Evolutionary conservation across 208 protist species (phyloP).

Genomic region (Trypanosoma congolense): DNA sequence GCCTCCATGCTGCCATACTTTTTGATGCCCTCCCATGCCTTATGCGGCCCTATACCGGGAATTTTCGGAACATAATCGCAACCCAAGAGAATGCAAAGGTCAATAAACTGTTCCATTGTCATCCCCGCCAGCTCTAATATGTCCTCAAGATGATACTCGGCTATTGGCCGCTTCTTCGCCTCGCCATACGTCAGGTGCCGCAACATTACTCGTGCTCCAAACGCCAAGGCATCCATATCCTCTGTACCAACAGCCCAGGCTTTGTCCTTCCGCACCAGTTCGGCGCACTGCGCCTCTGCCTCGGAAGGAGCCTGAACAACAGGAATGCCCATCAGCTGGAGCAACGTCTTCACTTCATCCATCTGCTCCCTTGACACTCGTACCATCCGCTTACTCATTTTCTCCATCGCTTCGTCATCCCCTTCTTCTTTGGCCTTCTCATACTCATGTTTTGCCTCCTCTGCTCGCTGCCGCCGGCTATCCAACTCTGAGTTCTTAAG

Average conservation of each 20-base stretch:
- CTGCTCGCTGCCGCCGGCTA: slow-evolving; percentile 87
- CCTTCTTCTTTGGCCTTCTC: slow-evolving; percentile 86
- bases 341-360: slow-evolving; percentile 97
- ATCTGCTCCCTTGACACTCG: slow-evolving; percentile 94
- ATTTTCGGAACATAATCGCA: slow-evolving; percentile 99
- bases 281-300: slow-evolving; percentile 99
- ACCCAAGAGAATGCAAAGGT: slow-evolving; percentile 99
- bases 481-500: slow-evolving; percentile 94
- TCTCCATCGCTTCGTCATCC: slow-evolving; percentile 90
- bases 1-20: slow-evolving; percentile 94
- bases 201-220: slow-evolving; percentile 94
- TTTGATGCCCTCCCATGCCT: slow-evolving; percentile 93
- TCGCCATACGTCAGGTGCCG: slow-evolving; percentile 95
- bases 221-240: slow-evolving; percentile 99
- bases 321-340: slow-evolving; percentile 98
- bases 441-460: slow-evolving; percentile 91
- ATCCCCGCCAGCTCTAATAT: slow-evolving; percentile 78
- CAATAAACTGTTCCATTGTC: slow-evolving; percentile 96
- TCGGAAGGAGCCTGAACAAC: slow-evolving; percentile 95
- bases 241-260: slow-evolving; percentile 98
- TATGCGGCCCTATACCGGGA: slow-evolving; percentile 95
- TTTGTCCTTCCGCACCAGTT: slow-evolving; percentile 90
- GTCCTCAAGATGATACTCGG: slow-evolving; percentile 90
- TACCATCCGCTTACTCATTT: slow-evolving; percentile 93
- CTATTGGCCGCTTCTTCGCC: slow-evolving; percentile 94